Percentiles rank a stretch among this genome's conserved stretches.
phyloP scores from a whole-genome alignment of 176 grass and related monocot species.

The Aegilops speltoides region DNA sequence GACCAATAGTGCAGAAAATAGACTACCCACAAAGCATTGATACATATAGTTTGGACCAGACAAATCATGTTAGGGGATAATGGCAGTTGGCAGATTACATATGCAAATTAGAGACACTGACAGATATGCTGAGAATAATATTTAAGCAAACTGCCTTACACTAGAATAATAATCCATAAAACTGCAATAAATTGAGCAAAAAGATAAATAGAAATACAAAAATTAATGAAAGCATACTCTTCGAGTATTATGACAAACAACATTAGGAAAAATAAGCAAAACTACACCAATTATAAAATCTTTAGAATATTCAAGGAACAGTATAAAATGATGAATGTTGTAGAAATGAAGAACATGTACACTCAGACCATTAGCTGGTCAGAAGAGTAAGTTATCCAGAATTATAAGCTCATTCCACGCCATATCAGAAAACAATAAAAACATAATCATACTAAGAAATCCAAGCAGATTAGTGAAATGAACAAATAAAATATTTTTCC shows the following conservation, averaged over 20 bases:
- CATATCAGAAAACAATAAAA: not conserved
- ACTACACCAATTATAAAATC: not conserved
- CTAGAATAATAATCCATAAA: not conserved
- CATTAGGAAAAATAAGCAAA: not conserved
- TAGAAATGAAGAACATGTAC: not conserved
- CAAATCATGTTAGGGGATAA: not conserved
- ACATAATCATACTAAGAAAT: not conserved
- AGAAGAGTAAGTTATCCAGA: not conserved
- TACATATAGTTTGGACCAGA: not conserved
- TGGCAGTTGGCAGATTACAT: not conserved
- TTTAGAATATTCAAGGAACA: not conserved
- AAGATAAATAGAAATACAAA: not conserved
- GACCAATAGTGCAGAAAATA: not conserved
- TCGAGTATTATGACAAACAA: not conserved
- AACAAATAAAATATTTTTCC: not conserved
- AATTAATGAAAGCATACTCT: not conserved
- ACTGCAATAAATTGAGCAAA: not conserved
- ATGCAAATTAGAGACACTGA: not conserved
- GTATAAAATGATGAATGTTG: not conserved
- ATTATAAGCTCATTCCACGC: not conserved
- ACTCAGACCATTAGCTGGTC: not conserved
- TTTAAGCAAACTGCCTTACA: not conserved
- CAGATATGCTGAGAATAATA: not conserved
- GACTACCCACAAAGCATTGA: not conserved
- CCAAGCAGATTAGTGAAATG: not conserved